Conservation (phyloP, 1,139 yeast genomes). For the Magnusiomyces paraingens region DNA sequence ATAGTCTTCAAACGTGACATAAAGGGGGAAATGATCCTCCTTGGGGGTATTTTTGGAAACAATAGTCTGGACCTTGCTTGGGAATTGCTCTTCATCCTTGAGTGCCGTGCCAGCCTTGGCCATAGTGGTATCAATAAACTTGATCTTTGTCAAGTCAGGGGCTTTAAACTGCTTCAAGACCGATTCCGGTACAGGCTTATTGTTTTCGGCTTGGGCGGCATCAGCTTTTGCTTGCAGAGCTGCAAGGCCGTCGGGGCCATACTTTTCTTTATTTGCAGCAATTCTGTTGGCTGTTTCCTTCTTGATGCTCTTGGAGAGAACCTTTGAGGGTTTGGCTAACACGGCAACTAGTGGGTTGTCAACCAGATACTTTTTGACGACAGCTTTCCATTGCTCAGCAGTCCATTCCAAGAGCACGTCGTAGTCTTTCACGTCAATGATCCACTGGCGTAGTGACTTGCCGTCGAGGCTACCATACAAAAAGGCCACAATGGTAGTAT, state of each 20-base stretch:
- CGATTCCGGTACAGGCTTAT: constrained; percentile 65
- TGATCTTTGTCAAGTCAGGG: constrained; percentile 71
- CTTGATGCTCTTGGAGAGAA: constrained; percentile 49
- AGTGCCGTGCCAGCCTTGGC: constrained; percentile 45
- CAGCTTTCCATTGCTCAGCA: constrained; percentile 56
- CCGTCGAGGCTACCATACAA: constrained; percentile 67
- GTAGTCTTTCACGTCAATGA: constrained; percentile 53
- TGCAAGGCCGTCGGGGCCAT: constrained; percentile 58
- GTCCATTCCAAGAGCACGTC: constrained; percentile 58
- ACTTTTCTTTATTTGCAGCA: constrained; percentile 43
- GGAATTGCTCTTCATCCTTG: background rate
- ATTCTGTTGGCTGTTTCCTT: constrained; percentile 45
- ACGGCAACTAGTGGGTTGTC: constrained; percentile 67
- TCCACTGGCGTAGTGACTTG: constrained; percentile 48
- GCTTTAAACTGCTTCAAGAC: constrained; percentile 53
- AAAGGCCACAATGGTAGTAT: constrained; percentile 69
- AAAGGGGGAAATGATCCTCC: constrained; percentile 49
- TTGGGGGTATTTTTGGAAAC: constrained; percentile 36
- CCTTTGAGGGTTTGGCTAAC: constrained; percentile 67
- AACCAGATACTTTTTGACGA: constrained; percentile 50
- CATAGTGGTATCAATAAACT: constrained; percentile 64
- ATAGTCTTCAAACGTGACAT: constrained; percentile 72
- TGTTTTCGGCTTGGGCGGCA: constrained; percentile 61
- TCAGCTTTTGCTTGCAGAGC: constrained; percentile 46
- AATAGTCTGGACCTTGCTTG: constrained; percentile 23